Evolutionary conservation across 2,329 filamentous ascomycete genomes (phyloP), one percentile per base, ranked within the genome.

Genomic region (Lasiodiplodia gonubiensis): DNA sequence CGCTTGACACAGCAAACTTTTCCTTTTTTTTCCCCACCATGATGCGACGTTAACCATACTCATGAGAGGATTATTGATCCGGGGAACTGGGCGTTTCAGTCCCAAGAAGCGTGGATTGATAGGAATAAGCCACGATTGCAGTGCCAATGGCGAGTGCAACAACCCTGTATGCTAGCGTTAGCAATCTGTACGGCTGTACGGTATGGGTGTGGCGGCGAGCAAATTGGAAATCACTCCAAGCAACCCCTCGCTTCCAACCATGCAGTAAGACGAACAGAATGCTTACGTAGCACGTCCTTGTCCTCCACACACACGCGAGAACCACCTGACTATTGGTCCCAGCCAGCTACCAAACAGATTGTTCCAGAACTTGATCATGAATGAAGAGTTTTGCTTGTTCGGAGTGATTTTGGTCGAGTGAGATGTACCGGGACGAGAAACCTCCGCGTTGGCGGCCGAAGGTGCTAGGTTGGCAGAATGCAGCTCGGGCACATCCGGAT

Each of bases 231-330:
- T 63, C 42, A 63, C 42, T 63, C 59, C 57, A 46, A 63, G 51
- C 42, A 12, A 63, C 42, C 59, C 59, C 49, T 51, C n/a, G 39
- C 42, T 30, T 63, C 59, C 59, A 48, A 63, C 46, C 59, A 63
- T 51, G 46, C 59, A 63, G 59, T 63, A 51, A 51, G 46, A 51
- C 59, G 42, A 63, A 63, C 59, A 63, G 59, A 63, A 63, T 63
- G 46, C 66, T 67, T 67, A 67, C 66, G 66, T 67, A 67, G 66
- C 66, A 46, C 66, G 66, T 55, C 49, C 27, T 30, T 52, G 53
- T 54, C 66, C 66, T 25, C 66, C 66, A 48, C 66, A 67, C 16
- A 57, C 12, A 12, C 57, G 37, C 18, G 57, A 37, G 30, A 67
- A 55, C 57, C 57, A 67, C 11, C 59, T 30, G 27, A 60, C 57